Evolutionary conservation across 192 early-diverging fungal species (phyloP), one percentile per base, ranked within the genome.

Genomic region (Backusella liffmaniae): DNA sequence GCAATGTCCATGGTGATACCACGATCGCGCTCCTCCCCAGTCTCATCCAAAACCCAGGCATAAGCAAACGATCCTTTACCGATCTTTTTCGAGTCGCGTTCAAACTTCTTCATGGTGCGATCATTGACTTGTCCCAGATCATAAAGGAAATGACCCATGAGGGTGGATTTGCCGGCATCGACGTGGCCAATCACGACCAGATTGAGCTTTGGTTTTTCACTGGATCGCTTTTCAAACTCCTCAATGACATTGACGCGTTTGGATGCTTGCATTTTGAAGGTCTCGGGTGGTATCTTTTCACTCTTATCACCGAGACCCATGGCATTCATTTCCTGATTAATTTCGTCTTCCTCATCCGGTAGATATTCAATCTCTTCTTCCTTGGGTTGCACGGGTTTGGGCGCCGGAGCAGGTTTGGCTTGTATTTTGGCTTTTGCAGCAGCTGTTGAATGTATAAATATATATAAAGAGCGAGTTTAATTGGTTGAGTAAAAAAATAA

Each of bases 1-100:
- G 94, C 98, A 72, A 99, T 89, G 75, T 99, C 97, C 87, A 99
- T 99, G 0, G 98, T 99, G 51, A 99, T 95, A 23, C 98, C 98
- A 37, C 92, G 83, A 29, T 66, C 82, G 34, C 95, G 87, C 82
- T 99, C 98, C 82, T 99, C 96, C 4, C 91, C 97, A 5, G 95
- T 98, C 72, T 95, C 95, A 82, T 99, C 98, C 75, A 99, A 79
- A 5, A 99, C 96, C 98, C 98, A 99, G 1, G 98, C 98, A 85
- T 86, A 99, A 4, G 93, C 92, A 89, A 99, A 99, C 0, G 96
- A 97, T 0, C 92, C 92, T 79, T 99, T 99, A 67, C 96, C 96
- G 67, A 96, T 91, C 81, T 93, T 94, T 77, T 94, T 94, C 1
- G 98, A 90, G 8, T 98, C 98, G 5, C 91, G 86, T 76, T 98